Percentiles rank a stretch among this genome's conserved stretches.
phyloP scores from a whole-genome alignment of 108 stramenopile species.

The Nitzschia palea region DNA sequence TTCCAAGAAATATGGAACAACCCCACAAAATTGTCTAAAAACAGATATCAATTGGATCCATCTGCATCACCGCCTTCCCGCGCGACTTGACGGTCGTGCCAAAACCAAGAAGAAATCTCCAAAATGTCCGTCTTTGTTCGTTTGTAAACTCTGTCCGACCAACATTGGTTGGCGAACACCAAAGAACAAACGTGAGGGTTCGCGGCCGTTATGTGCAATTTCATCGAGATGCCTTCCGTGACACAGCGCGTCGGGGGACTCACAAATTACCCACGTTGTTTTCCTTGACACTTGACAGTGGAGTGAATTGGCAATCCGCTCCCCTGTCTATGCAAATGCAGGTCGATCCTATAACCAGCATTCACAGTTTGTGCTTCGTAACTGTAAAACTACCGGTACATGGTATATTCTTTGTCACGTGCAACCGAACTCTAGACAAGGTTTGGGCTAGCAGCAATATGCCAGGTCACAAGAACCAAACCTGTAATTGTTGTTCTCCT shows the following conservation, averaged over 20 bases:
- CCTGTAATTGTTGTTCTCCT: too few relatives aligned
- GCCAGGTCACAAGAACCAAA: background rate
- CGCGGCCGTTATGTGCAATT: too few relatives aligned
- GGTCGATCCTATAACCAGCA: too few relatives aligned
- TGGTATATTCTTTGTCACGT: background rate
- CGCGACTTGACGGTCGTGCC: background rate
- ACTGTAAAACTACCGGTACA: too few relatives aligned
- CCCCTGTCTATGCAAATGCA: too few relatives aligned
- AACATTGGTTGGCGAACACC: background rate
- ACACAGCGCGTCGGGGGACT: background rate
- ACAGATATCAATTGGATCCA: background rate
- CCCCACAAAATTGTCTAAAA: background rate
- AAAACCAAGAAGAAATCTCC: background rate
- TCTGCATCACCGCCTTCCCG: background rate
- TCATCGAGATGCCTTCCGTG: too few relatives aligned
- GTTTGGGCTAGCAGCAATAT: background rate
- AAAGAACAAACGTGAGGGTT: background rate
- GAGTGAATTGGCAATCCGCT: background rate
- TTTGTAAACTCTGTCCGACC: background rate
- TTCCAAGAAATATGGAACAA: background rate
- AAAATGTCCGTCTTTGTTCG: background rate
- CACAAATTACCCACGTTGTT: background rate
- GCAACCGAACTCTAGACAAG: background rate
- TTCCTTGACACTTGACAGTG: background rate
- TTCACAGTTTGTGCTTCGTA: too few relatives aligned